Evolutionary conservation across 176 grass and related monocot species (phyloP).

Genomic region (Saccharum officinarum): DNA sequence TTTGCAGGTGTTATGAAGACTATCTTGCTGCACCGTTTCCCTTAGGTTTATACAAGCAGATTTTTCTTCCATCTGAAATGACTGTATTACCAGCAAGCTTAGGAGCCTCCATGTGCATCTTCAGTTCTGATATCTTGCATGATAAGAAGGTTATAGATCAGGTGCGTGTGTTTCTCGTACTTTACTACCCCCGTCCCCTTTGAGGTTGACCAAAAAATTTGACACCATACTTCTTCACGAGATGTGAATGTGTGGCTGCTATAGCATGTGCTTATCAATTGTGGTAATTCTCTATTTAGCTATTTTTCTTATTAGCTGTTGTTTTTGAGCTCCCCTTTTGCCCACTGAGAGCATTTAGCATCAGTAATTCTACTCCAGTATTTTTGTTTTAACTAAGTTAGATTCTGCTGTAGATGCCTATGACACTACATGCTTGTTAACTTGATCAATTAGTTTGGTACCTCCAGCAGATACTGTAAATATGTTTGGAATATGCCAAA

Average conservation of each 20-base stretch:
- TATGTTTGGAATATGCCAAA: not conserved
- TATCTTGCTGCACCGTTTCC: constrained; percentile 84
- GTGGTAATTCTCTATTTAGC: not conserved
- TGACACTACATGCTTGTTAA: constrained; percentile 5
- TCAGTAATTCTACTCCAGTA: not conserved
- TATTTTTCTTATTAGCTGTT: not conserved
- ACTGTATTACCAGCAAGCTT: constrained; percentile 62
- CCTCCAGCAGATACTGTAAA: not conserved
- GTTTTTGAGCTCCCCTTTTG: not conserved
- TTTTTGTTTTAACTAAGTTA: not conserved
- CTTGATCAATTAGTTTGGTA: constrained; percentile 12
- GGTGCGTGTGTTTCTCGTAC: constrained; percentile 48
- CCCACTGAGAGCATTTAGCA: not conserved
- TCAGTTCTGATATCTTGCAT: constrained; percentile 84
- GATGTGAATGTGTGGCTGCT: not conserved
- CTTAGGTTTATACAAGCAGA: constrained; percentile 89
- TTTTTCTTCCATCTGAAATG: constrained; percentile 88
- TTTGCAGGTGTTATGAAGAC: constrained; percentile 87
- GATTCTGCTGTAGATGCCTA: not conserved
- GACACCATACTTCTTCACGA: not conserved
- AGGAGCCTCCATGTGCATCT: constrained; percentile 86
- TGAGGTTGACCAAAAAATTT: constrained; percentile 13
- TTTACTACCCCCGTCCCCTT: not conserved
- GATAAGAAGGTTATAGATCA: constrained; percentile 94
- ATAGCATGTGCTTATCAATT: not conserved